These are phyloP conservation scores for Amauroascus niger DNA, from an alignment of 2,329 filamentous ascomycete genomes.

Conservation along the genomic window DNA sequence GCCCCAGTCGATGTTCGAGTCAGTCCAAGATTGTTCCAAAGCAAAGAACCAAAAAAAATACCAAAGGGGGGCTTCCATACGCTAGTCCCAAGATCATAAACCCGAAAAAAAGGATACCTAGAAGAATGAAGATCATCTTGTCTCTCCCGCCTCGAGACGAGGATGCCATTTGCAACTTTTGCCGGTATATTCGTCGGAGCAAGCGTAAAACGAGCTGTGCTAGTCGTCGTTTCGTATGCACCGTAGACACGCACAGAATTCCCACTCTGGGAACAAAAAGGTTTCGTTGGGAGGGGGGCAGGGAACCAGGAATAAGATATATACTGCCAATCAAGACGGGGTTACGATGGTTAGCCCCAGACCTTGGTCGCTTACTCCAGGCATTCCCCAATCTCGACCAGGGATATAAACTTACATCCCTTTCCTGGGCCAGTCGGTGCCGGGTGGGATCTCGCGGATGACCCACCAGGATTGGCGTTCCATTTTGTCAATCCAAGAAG, in stretches of 20 bases:
- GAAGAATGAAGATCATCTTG: background rate
- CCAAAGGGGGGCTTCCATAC: background rate
- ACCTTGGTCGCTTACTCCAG: background rate
- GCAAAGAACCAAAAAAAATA: background rate
- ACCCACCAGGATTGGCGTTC: no score
- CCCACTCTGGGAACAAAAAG: background rate
- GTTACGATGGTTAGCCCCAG: background rate
- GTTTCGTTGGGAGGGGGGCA: background rate
- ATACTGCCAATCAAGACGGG: background rate
- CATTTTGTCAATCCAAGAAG: no score
- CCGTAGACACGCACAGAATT: background rate
- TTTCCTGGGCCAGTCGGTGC: no score
- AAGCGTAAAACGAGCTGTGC: no score
- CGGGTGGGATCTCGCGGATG: background rate
- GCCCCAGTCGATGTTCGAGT: background rate
- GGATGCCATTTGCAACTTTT: background rate
- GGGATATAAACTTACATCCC: background rate
- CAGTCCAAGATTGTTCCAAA: background rate
- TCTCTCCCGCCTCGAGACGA: background rate
- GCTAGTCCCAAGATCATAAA: background rate
- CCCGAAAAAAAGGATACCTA: background rate
- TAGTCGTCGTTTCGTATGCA: no score
- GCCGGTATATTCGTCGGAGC: background rate
- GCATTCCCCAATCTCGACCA: background rate
- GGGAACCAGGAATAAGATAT: background rate